phyloP scores from a whole-genome alignment of 768 basidiomycete species.

The Vararia minispora region DNA sequence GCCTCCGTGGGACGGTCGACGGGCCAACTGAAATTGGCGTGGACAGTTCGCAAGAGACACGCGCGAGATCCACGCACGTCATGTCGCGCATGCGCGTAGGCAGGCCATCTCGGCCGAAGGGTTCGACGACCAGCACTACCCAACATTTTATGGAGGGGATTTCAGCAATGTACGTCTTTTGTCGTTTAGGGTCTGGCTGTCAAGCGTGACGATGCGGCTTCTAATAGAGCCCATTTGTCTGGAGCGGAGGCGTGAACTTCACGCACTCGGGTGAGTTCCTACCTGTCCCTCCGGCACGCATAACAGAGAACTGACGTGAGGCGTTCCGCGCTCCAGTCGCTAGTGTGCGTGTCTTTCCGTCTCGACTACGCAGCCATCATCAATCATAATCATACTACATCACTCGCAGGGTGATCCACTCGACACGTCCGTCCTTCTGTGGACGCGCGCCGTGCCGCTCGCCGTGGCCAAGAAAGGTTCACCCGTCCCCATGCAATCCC shows the following conservation, averaged over 20 bases:
- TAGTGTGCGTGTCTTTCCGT: conserved; percentile 26
- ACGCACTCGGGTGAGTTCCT: conserved; percentile 30
- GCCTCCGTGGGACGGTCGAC: no score
- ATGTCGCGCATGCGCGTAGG: conserved; percentile 23
- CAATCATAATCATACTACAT: neutral
- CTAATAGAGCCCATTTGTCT: conserved; percentile 31
- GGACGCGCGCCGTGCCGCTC: conserved; percentile 41
- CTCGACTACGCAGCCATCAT: conserved; percentile 7
- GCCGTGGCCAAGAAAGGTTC: conserved; percentile 17
- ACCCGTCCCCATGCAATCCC: conserved; percentile 31
- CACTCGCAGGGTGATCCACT: conserved; percentile 40
- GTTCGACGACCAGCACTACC: conserved; percentile 41
- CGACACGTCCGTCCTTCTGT: conserved; percentile 40
- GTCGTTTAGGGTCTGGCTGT: neutral
- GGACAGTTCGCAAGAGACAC: conserved; percentile 30
- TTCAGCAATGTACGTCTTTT: conserved; percentile 31
- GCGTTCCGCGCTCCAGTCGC: no score
- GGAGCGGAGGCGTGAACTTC: conserved; percentile 40
- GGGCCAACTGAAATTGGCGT: neutral
- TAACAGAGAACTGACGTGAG: no score
- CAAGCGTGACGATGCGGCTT: neutral
- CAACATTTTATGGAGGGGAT: conserved; percentile 36
- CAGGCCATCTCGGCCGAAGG: conserved; percentile 24
- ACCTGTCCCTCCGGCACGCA: no score
- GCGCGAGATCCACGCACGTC: conserved; percentile 24